These are phyloP conservation scores for Xylariaceae sp. DNA, from an alignment of 2,329 filamentous ascomycete genomes.

Conservation along the genomic window DNA sequence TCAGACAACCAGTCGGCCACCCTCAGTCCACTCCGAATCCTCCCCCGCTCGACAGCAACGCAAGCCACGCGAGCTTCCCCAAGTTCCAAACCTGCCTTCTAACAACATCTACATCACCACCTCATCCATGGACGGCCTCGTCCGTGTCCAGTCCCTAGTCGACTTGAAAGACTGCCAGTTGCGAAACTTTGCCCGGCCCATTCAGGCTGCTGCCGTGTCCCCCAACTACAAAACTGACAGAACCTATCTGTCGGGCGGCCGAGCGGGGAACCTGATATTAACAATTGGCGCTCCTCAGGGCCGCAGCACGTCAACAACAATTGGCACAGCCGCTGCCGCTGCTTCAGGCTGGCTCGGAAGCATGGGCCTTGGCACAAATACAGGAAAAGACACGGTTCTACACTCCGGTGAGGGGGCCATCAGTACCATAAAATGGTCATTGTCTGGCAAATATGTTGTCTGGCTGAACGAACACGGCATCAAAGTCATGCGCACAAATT, in stretches of 20 bases:
- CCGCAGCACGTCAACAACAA: conserved; percentile 83
- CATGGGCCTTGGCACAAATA: conserved; percentile 75
- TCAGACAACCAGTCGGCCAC: conserved; percentile 35
- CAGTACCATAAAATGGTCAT: conserved; percentile 89
- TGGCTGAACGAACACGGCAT: conserved; percentile 98
- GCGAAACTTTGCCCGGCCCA: conserved; percentile 88
- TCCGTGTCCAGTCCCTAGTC: conserved; percentile 83
- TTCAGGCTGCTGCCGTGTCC: conserved; percentile 90
- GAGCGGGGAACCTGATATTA: conserved; percentile 82
- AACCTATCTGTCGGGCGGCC: conserved; percentile 85
- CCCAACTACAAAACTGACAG: conserved; percentile 89
- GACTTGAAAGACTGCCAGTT: conserved; percentile 88
- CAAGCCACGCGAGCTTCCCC: conserved; percentile 41
- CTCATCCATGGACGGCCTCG: conserved; percentile 91
- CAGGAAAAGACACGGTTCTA: conserved; percentile 79
- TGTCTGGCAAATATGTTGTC: conserved; percentile 85
- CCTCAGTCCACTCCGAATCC: conserved; percentile 40
- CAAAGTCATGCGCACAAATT: conserved; percentile 91
- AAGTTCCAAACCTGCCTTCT: conserved; percentile 71
- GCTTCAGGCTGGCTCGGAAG: conserved; percentile 89
- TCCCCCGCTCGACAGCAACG: conserved; percentile 39
- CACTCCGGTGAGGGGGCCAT: conserved; percentile 93
- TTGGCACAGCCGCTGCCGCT: conserved; percentile 74
- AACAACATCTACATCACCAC: conserved; percentile 94
- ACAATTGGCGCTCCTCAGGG: conserved; percentile 79